Conservation (phyloP, 2,329 filamentous ascomycete species). For the Chaetomiaceae sp. region DNA sequence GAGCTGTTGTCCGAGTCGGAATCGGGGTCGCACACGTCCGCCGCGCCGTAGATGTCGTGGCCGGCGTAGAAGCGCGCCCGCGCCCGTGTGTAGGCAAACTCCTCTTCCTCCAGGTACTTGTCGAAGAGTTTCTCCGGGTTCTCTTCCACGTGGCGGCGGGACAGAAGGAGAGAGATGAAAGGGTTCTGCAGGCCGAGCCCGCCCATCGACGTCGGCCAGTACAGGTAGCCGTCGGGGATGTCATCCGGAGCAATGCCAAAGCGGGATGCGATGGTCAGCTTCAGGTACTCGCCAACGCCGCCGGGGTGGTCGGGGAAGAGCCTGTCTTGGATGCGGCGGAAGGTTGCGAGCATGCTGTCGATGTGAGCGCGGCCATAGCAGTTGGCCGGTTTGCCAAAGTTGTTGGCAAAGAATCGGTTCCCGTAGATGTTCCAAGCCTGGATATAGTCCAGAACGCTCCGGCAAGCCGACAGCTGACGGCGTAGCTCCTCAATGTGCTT, state of each 20-base stretch:
- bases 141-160: conserved; percentile 30
- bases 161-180: conserved; percentile 38
- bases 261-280: conserved; percentile 43
- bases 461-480: conserved; percentile 47
- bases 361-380: conserved; percentile 48
- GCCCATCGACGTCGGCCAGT: conserved; percentile 40
- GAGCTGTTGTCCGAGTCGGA: too few relatives aligned
- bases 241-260: conserved; percentile 38
- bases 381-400: conserved; percentile 46
- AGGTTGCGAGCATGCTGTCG: conserved; percentile 45
- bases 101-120: conserved; percentile 31
- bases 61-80: conserved; percentile 32
- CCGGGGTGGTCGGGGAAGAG: conserved; percentile 36
- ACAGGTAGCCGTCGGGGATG: conserved; percentile 41
- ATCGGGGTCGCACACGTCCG: too few relatives aligned
- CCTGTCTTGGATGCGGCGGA: conserved; percentile 39
- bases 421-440: conserved; percentile 50
- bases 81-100: conserved; percentile 30
- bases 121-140: conserved; percentile 29
- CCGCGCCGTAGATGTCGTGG: too few relatives aligned
- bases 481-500: conserved; percentile 53
- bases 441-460: conserved; percentile 42
- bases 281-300: conserved; percentile 51
- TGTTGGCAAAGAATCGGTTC: conserved; percentile 45
- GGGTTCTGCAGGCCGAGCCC: conserved; percentile 43